phyloP scores from a whole-genome alignment of 2,329 filamentous ascomycete species.

The Orbilia blumenaviensis region DNA sequence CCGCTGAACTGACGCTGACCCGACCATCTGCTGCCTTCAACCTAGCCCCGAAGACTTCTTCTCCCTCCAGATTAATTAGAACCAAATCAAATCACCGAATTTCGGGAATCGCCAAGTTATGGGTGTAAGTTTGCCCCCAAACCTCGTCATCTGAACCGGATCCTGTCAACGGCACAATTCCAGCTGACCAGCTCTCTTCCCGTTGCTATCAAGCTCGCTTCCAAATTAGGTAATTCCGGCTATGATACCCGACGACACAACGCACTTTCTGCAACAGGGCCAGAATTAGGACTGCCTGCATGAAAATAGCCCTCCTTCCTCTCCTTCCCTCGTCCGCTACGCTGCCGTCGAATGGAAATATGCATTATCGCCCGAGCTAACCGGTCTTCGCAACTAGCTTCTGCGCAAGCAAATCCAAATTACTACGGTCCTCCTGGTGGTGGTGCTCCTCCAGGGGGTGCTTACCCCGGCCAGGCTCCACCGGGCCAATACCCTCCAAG shows the following conservation, averaged over 20 bases:
- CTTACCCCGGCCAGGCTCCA: conserved; percentile 35
- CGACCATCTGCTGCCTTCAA: conserved; percentile 2
- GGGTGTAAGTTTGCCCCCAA: conserved; percentile 36
- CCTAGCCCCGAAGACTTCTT: conserved; percentile 2
- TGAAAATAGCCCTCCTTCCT: too few relatives aligned
- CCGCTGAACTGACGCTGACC: conserved; percentile 12
- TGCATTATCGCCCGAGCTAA: conserved; percentile 6
- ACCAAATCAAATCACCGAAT: conserved; percentile 24
- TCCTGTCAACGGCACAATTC: conserved; percentile 14
- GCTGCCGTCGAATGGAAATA: neutral
- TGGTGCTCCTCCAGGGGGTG: conserved; percentile 26
- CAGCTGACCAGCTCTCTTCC: conserved; percentile 35
- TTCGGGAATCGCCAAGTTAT: conserved; percentile 20
- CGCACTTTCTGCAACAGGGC: conserved; percentile 45
- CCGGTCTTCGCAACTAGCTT: conserved; percentile 37
- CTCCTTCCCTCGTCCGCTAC: too few relatives aligned
- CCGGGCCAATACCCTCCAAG: conserved; percentile 32
- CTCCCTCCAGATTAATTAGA: neutral
- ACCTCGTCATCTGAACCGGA: conserved; percentile 12
- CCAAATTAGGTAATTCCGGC: conserved; percentile 53
- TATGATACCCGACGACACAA: conserved; percentile 33
- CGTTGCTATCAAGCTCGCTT: conserved; percentile 44
- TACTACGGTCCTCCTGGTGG: conserved; percentile 50
- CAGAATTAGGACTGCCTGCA: neutral
- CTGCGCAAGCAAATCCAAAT: conserved; percentile 46